Percentiles rank a stretch among this genome's conserved stretches.
Conservation (phyloP, 192 early-diverging fungal genomes). For the Coemansia sp. region DNA sequence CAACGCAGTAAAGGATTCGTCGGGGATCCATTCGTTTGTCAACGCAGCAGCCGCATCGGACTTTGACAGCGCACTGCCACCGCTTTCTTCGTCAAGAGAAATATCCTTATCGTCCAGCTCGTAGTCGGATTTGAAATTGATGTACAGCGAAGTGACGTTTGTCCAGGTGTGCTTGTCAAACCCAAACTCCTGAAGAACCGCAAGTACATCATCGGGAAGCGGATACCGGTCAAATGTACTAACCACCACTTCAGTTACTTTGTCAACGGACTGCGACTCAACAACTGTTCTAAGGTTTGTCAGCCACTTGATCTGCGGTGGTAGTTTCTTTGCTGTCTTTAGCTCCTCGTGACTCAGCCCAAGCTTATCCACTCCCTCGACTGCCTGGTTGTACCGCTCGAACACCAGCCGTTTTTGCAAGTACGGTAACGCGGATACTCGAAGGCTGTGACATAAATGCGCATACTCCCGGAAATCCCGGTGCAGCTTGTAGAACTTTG, state of each 20-base stretch:
- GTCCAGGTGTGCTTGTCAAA: slow-evolving; percentile 21
- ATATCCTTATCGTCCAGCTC: slow-evolving; percentile 24
- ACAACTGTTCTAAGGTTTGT: slow-evolving; percentile 17
- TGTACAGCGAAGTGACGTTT: slow-evolving; percentile 9
- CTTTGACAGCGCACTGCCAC: background rate
- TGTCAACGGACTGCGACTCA: background rate
- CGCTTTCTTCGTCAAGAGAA: background rate
- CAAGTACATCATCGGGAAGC: slow-evolving; percentile 25
- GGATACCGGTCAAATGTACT: slow-evolving; percentile 30
- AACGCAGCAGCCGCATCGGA: background rate
- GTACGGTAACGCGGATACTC: slow-evolving; percentile 16
- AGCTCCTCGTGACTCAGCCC: slow-evolving; percentile 21
- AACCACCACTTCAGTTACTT: slow-evolving; percentile 18
- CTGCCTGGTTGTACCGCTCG: slow-evolving; percentile 33
- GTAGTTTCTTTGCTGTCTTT: slow-evolving; percentile 19
- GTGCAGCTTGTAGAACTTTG: slow-evolving; percentile 27
- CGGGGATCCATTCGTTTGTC: slow-evolving; percentile 27
- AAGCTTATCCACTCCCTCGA: slow-evolving; percentile 15
- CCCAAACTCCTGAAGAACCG: slow-evolving; percentile 11
- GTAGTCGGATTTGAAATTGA: slow-evolving; percentile 30
- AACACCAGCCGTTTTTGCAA: slow-evolving; percentile 26
- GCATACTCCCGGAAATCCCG: slow-evolving; percentile 12
- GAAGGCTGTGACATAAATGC: slow-evolving; percentile 19
- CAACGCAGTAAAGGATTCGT: slow-evolving; percentile 29
- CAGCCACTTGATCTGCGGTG: slow-evolving; percentile 20